Evolutionary conservation across 352 stramenopile species (phyloP), one percentile per base, ranked within the genome.

Genomic region (Globisporangium iwayamae): DNA sequence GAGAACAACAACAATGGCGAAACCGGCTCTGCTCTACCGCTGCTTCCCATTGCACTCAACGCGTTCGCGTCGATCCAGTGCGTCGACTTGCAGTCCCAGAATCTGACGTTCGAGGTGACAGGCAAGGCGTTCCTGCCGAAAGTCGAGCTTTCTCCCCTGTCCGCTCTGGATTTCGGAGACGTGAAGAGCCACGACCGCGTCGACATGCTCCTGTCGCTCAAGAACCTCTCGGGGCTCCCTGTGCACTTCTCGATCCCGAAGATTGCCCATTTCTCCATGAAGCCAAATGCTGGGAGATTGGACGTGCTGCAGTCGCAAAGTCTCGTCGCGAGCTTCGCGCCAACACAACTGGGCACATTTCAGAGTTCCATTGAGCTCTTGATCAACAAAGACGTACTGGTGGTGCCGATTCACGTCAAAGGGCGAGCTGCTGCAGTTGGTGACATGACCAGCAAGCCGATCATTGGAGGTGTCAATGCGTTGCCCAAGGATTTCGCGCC

Each of bases 291-390:
- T 8, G 93, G 93, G 0, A 74, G 79, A 1, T 66, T 98, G 6
- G 77, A 96, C n/a, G 81, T 93, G 4, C 52, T 93, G 34, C 87
- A 97, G 70, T 95, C 83, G 0, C 86, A 97, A 63, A 96, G 72
- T n/a, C 68, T 97, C 32, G 71, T 97, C 2, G 75, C 97, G 28
- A 97, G 87, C 56, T 98, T 98, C 55, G 70, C 82, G 0, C 94
- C 94, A 5, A 83, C 75, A 2, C 91, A 98, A 36, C 72, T 98
- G 0, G 94, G 94, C 8, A 71, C 72, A 5, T 97, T 96, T 47
- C 63, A 73, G 55, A 80, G 34, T 13, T 57, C 60, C 20, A 62
- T 94, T 25, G 30, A 74, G 5, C 59, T 94, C 14, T 32, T 65
- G 0, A 67, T 94, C 25, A 88, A 92, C 52, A 64, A 67, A 16